Evolutionary conservation across 768 basidiomycete species (phyloP).

Genomic region (Butyriboletus loyo): DNA sequence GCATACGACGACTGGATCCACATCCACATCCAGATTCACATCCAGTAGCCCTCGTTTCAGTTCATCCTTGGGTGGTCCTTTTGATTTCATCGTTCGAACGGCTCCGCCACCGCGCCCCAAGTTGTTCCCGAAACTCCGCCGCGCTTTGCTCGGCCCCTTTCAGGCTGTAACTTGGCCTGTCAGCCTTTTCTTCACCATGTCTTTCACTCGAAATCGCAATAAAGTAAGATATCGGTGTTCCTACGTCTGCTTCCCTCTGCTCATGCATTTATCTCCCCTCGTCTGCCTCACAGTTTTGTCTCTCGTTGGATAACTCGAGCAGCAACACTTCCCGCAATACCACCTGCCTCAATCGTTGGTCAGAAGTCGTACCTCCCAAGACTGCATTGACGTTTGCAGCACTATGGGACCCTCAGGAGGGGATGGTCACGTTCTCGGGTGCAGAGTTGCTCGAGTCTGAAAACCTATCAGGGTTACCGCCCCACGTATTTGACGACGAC

Average conservation of each 20-base stretch:
- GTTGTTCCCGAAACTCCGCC: background rate
- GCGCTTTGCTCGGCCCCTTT: background rate
- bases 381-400: slow-evolving; percentile 58
- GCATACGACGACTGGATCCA: slow-evolving; percentile 22
- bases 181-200: slow-evolving; percentile 11
- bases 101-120: background rate
- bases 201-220: slow-evolving; percentile 15
- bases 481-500: slow-evolving; percentile 18
- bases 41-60: background rate
- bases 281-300: slow-evolving; percentile 14
- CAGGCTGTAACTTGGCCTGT: background rate
- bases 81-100: background rate
- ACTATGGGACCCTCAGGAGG: slow-evolving; percentile 56
- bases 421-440: slow-evolving; percentile 55
- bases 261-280: background rate
- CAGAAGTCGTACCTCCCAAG: slow-evolving; percentile 54
- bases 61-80: background rate
- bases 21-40: background rate
- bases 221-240: slow-evolving; percentile 15
- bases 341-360: slow-evolving; percentile 43
- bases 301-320: slow-evolving; percentile 22
- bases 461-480: slow-evolving; percentile 1
- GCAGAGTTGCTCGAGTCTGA: slow-evolving; percentile 41
- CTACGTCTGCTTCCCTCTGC: background rate
- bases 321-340: slow-evolving; percentile 8